Evolutionary conservation across 208 protist genomes (phyloP).

Genomic region (Trypanosoma scelopori): DNA sequence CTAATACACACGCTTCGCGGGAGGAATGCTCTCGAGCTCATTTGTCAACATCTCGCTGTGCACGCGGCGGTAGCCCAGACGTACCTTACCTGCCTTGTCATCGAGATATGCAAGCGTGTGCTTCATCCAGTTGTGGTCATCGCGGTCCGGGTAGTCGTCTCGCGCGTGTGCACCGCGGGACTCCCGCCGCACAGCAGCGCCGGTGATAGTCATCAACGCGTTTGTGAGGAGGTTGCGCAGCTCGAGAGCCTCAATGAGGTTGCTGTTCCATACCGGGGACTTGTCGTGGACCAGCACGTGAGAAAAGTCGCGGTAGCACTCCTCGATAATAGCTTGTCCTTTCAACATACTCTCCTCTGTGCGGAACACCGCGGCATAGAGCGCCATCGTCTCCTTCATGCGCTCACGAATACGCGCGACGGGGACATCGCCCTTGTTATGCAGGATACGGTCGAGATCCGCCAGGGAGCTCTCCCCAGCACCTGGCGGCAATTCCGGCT

Average conservation of each 20-base stretch:
- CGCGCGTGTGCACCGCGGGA: constrained; percentile 97
- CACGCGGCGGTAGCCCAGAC: constrained; percentile 94
- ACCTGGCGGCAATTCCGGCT: constrained; percentile 79
- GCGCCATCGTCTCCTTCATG: constrained; percentile 98
- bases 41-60: constrained; percentile 91
- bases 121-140: constrained; percentile 99
- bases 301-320: constrained; percentile 93
- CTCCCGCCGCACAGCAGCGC: constrained; percentile 95
- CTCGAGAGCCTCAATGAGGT: constrained; percentile 98
- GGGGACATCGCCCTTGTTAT: constrained; percentile 91
- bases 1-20: constrained; percentile 94
- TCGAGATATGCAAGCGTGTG: constrained; percentile 97
- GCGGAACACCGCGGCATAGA: constrained; percentile 96
- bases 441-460: constrained; percentile 95
- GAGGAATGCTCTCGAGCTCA: constrained; percentile 86
- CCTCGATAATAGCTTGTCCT: constrained; percentile 92
- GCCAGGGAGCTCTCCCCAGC: constrained; percentile 94
- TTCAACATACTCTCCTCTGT: constrained; percentile 92
- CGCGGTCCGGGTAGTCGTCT: constrained; percentile 96
- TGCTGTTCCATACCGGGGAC: constrained; percentile 96
- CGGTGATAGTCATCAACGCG: constrained; percentile 93
- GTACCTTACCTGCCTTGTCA: constrained; percentile 87
- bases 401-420: constrained; percentile 94
- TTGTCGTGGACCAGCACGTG: constrained; percentile 94
- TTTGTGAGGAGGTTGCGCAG: constrained; percentile 98